These are phyloP conservation scores for Fusarium penzigii DNA, from an alignment of 2,329 filamentous ascomycete species.

Conservation along the genomic window DNA sequence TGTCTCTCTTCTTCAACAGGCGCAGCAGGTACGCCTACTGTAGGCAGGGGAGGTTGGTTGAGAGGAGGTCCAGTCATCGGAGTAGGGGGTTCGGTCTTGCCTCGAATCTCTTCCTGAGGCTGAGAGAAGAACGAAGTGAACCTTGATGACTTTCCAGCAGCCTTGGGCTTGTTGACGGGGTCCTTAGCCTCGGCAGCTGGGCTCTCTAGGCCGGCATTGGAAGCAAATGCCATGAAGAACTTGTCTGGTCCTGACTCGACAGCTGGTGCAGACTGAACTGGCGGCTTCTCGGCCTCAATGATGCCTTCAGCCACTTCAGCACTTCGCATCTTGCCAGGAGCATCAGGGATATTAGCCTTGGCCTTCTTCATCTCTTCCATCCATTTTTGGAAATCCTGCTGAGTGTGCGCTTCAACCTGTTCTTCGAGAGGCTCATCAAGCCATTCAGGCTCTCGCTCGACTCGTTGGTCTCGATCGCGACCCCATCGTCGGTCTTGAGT, in stretches of 20 bases:
- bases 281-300: conserved; percentile 51
- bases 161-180: conserved; percentile 53
- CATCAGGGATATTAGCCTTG: conserved; percentile 40
- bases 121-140: conserved; percentile 78
- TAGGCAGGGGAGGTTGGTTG: conserved; percentile 15
- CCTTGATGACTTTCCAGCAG: conserved; percentile 69
- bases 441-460: conserved; percentile 89
- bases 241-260: conserved; percentile 72
- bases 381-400: conserved; percentile 92
- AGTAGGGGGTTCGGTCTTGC: conserved; percentile 51
- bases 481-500: conserved; percentile 55
- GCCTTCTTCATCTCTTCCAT: conserved; percentile 86
- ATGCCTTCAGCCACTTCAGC: conserved; percentile 37
- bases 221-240: conserved; percentile 66
- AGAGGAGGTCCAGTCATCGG: conserved; percentile 37
- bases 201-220: conserved; percentile 44
- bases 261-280: conserved; percentile 61
- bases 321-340: conserved; percentile 39
- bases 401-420: conserved; percentile 71
- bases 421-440: conserved; percentile 74
- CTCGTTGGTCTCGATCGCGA: conserved; percentile 57
- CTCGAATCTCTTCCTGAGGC: conserved; percentile 51
- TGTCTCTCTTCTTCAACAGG: conserved; percentile 72
- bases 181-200: conserved; percentile 52
- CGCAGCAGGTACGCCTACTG: conserved; percentile 31